These are phyloP conservation scores for Yamadazyma spencermartinsiae DNA, from an alignment of 1,139 yeast species.

Conservation along the genomic window DNA sequence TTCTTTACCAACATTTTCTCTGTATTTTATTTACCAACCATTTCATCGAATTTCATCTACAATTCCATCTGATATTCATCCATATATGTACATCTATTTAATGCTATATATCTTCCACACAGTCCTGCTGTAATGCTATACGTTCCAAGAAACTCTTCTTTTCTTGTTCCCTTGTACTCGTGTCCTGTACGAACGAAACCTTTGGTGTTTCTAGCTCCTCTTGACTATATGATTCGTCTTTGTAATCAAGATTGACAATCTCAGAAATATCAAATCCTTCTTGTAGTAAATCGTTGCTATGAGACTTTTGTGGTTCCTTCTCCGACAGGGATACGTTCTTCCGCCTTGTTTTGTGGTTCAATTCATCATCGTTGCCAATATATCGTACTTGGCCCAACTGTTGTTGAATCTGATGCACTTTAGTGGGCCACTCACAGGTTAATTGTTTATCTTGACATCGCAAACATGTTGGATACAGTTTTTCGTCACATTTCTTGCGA, in stretches of 20 bases:
- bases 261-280: too few species aligned
- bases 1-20: too few species aligned
- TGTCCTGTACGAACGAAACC: too few species aligned
- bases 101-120: slow-evolving; percentile 28
- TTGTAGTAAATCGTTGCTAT: too few species aligned
- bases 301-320: not conserved
- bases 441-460: slow-evolving; percentile 28
- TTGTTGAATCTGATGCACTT: slow-evolving; percentile 26
- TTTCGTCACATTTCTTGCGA: slow-evolving; percentile 45
- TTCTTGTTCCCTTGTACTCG: too few species aligned
- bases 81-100: slow-evolving; percentile 2
- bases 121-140: slow-evolving; percentile 47
- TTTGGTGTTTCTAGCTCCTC: not conserved
- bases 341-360: slow-evolving; percentile 3
- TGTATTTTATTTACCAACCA: too few species aligned
- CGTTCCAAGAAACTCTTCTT: slow-evolving; percentile 27
- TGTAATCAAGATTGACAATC: too few species aligned
- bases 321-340: too few species aligned
- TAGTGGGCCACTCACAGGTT: slow-evolving; percentile 35
- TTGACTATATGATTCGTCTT: too few species aligned
- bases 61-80: not conserved
- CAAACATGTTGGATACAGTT: slow-evolving; percentile 34
- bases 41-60: not conserved
- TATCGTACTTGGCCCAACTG: slow-evolving; percentile 29
- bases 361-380: slow-evolving; percentile 18